These are phyloP conservation scores for Sporisorium graminicola DNA, from an alignment of 1,284 basidiomycete genomes.

Conservation along the genomic window DNA sequence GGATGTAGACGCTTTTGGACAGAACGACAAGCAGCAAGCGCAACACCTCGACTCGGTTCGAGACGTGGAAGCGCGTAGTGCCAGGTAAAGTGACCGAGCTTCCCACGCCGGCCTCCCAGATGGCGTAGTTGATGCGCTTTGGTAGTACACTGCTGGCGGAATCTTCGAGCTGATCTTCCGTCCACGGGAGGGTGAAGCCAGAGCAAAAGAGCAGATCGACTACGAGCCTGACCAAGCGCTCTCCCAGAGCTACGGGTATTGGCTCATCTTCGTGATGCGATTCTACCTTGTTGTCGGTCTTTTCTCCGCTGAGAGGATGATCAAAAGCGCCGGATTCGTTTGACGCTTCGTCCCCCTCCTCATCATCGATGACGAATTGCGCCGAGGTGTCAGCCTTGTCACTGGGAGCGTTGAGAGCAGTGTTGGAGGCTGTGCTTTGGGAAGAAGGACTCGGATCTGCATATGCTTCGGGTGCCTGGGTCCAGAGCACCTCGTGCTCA, in stretches of 20 bases:
- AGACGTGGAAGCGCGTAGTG: constrained; percentile 50
- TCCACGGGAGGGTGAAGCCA: constrained; percentile 67
- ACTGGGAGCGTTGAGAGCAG: neutral
- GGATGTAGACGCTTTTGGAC: constrained; percentile 65
- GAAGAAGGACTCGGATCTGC: constrained; percentile 9
- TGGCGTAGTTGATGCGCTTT: constrained; percentile 44
- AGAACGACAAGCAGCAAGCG: constrained; percentile 63
- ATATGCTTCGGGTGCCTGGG: constrained; percentile 26
- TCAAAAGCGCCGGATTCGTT: constrained; percentile 4
- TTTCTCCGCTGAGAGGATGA: constrained; percentile 38
- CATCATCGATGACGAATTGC: constrained; percentile 66
- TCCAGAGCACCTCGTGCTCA: constrained; percentile 53
- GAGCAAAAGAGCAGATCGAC: constrained; percentile 66
- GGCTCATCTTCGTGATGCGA: constrained; percentile 15
- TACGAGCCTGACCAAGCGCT: constrained; percentile 46
- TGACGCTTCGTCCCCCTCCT: constrained; percentile 26
- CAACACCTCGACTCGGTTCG: constrained; percentile 60
- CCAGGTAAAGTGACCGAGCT: constrained; percentile 57
- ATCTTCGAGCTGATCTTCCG: constrained; percentile 58
- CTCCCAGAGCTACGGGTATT: constrained; percentile 41
- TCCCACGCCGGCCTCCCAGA: constrained; percentile 68
- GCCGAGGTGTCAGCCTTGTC: constrained; percentile 49
- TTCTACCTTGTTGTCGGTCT: neutral
- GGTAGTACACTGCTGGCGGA: neutral
- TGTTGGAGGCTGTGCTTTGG: neutral